Evolutionary conservation across 2,329 filamentous ascomycete genomes (phyloP).

Genomic region (Chaetomium sp.): DNA sequence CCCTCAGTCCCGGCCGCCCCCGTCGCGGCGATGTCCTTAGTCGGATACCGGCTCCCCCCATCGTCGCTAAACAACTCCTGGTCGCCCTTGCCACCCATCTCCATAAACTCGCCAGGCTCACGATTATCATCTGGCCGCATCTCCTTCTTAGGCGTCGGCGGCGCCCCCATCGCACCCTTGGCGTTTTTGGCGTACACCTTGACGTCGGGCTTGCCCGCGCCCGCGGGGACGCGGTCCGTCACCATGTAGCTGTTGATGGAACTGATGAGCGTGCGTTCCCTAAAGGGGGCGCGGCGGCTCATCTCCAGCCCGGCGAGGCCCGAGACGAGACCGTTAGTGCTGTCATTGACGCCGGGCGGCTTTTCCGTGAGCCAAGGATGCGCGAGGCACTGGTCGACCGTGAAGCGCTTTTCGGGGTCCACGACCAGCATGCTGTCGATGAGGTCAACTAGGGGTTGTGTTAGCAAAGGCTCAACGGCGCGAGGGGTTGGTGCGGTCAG

Average conservation of each 20-base stretch:
- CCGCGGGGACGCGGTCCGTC: slow-evolving; percentile 54
- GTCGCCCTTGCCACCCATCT: slow-evolving; percentile 84
- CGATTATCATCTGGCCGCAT: slow-evolving; percentile 67
- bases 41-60: slow-evolving; percentile 52
- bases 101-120: slow-evolving; percentile 74
- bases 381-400: slow-evolving; percentile 84
- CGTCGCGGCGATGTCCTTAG: slow-evolving; percentile 41
- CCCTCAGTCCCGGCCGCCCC: slow-evolving; percentile 27
- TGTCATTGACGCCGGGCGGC: slow-evolving; percentile 69
- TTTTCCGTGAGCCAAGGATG: slow-evolving; percentile 84
- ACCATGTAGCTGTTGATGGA: slow-evolving; percentile 73
- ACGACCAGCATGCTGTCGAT: slow-evolving; percentile 96
- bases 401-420: slow-evolving; percentile 79
- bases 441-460: slow-evolving; percentile 64
- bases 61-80: slow-evolving; percentile 73
- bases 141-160: slow-evolving; percentile 54
- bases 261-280: slow-evolving; percentile 84
- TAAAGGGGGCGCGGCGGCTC: slow-evolving; percentile 72
- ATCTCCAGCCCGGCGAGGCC: slow-evolving; percentile 82
- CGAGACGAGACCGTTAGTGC: slow-evolving; percentile 89
- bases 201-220: slow-evolving; percentile 59
- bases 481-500: not conserved
- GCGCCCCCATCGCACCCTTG: not conserved
- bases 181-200: slow-evolving; percentile 77
- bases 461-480: slow-evolving; percentile 18